These are phyloP conservation scores for Salvia hispanica DNA, from an alignment of 257 asterid genomes.

Conservation along the genomic window DNA sequence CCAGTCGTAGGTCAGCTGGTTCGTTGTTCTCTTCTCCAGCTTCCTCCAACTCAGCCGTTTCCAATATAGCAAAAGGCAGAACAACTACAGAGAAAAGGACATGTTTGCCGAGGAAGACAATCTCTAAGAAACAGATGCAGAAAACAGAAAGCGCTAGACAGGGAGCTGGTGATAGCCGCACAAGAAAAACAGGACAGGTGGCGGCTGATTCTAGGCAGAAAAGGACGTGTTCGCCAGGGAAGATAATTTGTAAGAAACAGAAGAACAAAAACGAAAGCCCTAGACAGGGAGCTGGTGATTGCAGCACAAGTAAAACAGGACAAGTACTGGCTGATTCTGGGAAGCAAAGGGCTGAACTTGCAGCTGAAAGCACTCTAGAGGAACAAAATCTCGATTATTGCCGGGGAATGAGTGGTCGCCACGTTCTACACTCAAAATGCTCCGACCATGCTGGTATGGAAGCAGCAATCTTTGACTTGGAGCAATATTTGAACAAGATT, in stretches of 20 bases:
- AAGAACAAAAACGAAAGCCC: no score
- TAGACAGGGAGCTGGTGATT: no score
- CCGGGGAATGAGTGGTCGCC: constrained; percentile 14
- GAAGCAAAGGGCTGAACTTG: background rate
- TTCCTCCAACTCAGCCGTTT: constrained; percentile 35
- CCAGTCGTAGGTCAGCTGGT: background rate
- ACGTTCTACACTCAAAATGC: constrained; percentile 14
- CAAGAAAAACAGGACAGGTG: background rate
- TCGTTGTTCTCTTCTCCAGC: constrained; percentile 11
- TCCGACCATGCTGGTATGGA: constrained; percentile 25
- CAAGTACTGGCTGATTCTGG: no score
- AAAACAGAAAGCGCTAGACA: background rate
- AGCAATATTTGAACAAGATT: constrained; percentile 42
- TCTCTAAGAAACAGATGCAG: background rate
- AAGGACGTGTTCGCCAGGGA: no score
- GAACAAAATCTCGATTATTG: background rate
- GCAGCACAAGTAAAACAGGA: no score
- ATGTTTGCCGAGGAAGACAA: constrained; percentile 2
- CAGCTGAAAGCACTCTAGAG: constrained; percentile 11
- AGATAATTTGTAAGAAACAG: no score
- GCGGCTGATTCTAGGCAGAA: constrained; percentile 29
- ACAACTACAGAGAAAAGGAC: constrained; percentile 6
- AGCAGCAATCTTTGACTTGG: constrained; percentile 44
- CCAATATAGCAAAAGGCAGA: constrained; percentile 30
- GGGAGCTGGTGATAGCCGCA: background rate